These are phyloP conservation scores for Ascochyta clinopodiicola DNA, from an alignment of 2,329 filamentous ascomycete species.

Conservation along the genomic window DNA sequence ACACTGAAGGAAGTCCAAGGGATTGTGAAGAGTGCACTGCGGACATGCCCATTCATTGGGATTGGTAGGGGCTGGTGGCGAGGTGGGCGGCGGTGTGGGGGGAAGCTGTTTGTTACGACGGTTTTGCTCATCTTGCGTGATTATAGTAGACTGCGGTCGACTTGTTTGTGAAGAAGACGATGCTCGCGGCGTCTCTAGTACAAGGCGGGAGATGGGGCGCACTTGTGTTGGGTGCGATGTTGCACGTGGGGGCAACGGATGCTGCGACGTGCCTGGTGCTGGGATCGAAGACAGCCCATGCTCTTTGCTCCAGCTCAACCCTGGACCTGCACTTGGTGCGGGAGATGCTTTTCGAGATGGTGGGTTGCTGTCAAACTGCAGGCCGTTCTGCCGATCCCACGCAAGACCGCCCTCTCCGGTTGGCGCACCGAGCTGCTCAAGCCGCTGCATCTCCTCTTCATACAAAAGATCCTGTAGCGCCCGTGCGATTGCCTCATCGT, in stretches of 20 bases:
- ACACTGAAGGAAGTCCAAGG: constrained; percentile 64
- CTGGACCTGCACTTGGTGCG: constrained; percentile 16
- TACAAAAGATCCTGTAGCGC: constrained; percentile 87
- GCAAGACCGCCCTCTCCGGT: constrained; percentile 43
- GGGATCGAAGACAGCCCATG: constrained; percentile 41
- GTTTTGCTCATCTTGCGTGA: constrained; percentile 37
- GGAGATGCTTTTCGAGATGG: constrained; percentile 56
- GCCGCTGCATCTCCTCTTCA: constrained; percentile 67
- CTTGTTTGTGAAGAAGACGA: constrained; percentile 17
- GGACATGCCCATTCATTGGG: constrained; percentile 63
- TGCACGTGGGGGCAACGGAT: constrained; percentile 15
- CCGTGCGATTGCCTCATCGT: constrained; percentile 84
- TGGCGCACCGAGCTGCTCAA: constrained; percentile 57
- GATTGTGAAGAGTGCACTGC: constrained; percentile 68
- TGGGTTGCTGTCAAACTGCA: constrained; percentile 54
- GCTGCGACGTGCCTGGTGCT: constrained; percentile 14
- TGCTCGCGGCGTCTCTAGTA: constrained; percentile 28
- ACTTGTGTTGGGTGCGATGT: constrained; percentile 28
- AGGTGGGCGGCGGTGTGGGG: constrained; percentile 40
- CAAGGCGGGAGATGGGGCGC: constrained; percentile 45
- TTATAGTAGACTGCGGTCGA: constrained; percentile 29
- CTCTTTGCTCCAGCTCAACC: constrained; percentile 39
- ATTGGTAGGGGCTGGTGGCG: constrained; percentile 34
- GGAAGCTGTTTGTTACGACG: constrained; percentile 33
- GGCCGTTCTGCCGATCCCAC: constrained; percentile 47